Evolutionary conservation across 306 rosid genomes (phyloP), one percentile per base, ranked within the genome.

Genomic region (Prosopis cineraria): DNA sequence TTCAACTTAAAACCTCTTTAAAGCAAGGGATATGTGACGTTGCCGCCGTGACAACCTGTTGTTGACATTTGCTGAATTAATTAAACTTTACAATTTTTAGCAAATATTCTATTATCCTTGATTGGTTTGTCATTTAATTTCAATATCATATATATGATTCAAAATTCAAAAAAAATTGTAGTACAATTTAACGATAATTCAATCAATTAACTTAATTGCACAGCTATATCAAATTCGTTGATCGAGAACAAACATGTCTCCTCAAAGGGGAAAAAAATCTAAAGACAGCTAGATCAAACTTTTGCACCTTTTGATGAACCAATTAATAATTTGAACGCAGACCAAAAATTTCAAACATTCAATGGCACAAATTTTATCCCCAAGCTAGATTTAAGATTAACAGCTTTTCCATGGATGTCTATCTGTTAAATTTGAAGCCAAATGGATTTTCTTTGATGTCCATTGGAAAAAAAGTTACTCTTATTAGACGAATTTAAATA

Each of bases 231-330:
- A 52, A n/a, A 20, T 20, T 52, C 29, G 12, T 52, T 7, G 29
- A 52, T 52, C 13, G 13, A 52, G 59, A 0, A 20, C 29, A 20
- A 13, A 45, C 63, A 17, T 76, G 89, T 77, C 89, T 76, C 82
- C 86, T 79, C 75, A 82, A 72, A 76, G 27, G 65, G 58, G 9
- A 19, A 50, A 53, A 27, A 33, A n/a, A 63, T 70, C 24, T 30
- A 62, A 83, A 75, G 31, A 13, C 70, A 72, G 80, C 40, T 33
- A 66, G 53, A 72, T 59, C 79, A 75, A 41, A 70, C 85, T 85
- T 85, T 73, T 73, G 73, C 39, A 58, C 71, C 64, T 69, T 5
- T 70, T 53, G 52, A 70, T 63, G 17, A 78, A 75, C 62, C 76
- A 22, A 52, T 7, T 48, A 22, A 47, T 48, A 22, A 47, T 71